Base-by-base conservation (phyloP, 352 stramenopile species). In the Phytophthora pluvialis region DNA sequence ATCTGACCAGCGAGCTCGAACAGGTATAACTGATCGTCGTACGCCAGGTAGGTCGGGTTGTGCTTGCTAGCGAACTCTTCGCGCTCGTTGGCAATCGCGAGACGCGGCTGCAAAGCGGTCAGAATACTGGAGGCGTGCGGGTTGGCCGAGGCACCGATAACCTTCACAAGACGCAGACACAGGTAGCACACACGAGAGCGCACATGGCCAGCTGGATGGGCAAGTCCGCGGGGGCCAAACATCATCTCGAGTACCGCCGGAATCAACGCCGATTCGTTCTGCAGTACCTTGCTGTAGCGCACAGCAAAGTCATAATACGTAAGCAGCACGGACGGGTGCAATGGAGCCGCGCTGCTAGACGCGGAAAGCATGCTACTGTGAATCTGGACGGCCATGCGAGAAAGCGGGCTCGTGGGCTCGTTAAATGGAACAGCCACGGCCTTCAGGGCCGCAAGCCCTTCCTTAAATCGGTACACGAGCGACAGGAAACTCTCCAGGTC, bases 1-100 rank as follows among this genome's bases (percentile, higher is more conserved):
- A 97, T 80, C 39, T 95, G 83, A 5, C 89, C 88, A 5, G 87
- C 81, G 1, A 95, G 74, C 63, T 97, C 87, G 57, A 95, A 97
- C 12, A 97, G 71, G 60, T 95, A 95, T 35, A 95, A 52, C 55
- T 93, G 86, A 52, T 95, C 87, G 29, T 93, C 84, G 43, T 84
- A 81, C 1, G 81, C 73, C 48, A 93, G 74, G 29, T 83, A 83
- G 4, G 70, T 83, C 32, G 80, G 71, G 32, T 82, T 78, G 28
- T 78, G 73, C 48, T 79, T 55, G 12, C 69, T 76, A 5, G 48
- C 64, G 8, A 79, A 44, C 5, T 74, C 68, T 16, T 78, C 73
- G 7, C 62, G 67, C 18, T 88, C 80, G 1, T 77, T 72, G 1
- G 71, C 58, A 15, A 95, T 73, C 5, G 80, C 73, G 6, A 95